Conservation (phyloP, 108 stramenopile genomes). For the Mediolabrus comicus region DNA sequence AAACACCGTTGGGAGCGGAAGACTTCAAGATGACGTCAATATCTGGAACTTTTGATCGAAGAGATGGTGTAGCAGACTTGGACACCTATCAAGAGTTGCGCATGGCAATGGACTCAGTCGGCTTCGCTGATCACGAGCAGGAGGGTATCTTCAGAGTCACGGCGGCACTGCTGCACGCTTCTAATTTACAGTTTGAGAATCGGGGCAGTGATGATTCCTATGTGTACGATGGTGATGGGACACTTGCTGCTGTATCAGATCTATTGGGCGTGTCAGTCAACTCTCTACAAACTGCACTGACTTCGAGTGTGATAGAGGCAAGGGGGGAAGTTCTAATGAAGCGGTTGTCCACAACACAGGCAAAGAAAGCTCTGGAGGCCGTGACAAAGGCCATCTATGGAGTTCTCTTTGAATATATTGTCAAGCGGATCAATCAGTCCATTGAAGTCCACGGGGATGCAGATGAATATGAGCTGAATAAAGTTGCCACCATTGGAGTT, state of each 20-base stretch:
- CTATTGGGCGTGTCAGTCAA: slow-evolving; percentile 71
- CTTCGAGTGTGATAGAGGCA: slow-evolving; percentile 73
- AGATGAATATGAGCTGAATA: background rate
- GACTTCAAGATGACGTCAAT: slow-evolving; percentile 72
- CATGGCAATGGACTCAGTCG: slow-evolving; percentile 68
- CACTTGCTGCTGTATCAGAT: slow-evolving; percentile 46
- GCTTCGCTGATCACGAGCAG: slow-evolving; percentile 55
- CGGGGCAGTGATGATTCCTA: slow-evolving; percentile 44
- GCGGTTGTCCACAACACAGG: slow-evolving; percentile 62
- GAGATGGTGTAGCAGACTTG: slow-evolving; percentile 78
- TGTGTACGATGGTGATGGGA: slow-evolving; percentile 43
- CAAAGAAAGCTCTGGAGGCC: slow-evolving; percentile 85
- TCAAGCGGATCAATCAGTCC: slow-evolving; percentile 84
- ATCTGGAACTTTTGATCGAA: slow-evolving; percentile 78
- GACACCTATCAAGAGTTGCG: slow-evolving; percentile 67
- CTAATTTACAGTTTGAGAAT: slow-evolving; percentile 59
- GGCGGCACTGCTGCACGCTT: slow-evolving; percentile 67
- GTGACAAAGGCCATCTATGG: slow-evolving; percentile 92
- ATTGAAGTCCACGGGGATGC: slow-evolving; percentile 54
- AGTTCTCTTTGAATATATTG: slow-evolving; percentile 88
- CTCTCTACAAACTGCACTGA: slow-evolving; percentile 65
- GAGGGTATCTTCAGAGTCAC: slow-evolving; percentile 56
- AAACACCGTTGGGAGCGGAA: slow-evolving; percentile 30
- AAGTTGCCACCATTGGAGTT: slow-evolving; percentile 86
- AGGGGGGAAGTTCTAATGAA: slow-evolving; percentile 75